phyloP scores from a whole-genome alignment of 768 basidiomycete genomes.

The Tremella fuciformis region DNA sequence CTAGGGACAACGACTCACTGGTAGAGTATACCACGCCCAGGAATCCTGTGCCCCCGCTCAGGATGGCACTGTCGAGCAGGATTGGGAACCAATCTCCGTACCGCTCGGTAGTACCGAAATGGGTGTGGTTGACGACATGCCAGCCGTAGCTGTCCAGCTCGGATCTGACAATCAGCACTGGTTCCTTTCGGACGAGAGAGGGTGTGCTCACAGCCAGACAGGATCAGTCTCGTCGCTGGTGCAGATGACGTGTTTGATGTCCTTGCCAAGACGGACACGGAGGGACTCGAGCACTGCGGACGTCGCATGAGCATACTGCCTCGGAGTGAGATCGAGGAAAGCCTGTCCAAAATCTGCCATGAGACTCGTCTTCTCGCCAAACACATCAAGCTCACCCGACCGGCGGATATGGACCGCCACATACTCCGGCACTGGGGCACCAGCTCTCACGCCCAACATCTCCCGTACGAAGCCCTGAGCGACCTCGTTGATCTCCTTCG shows the following conservation, averaged over 20 bases:
- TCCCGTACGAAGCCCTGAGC: constrained; percentile 17
- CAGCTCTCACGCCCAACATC: constrained; percentile 6
- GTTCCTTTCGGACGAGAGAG: neutral
- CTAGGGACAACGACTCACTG: constrained; percentile 5
- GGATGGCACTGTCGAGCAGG: constrained; percentile 15
- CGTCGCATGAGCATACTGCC: constrained; percentile 22
- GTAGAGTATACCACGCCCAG: constrained; percentile 18
- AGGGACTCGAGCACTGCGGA: constrained; percentile 14
- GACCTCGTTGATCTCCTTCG: constrained; percentile 10
- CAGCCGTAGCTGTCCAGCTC: constrained; percentile 16
- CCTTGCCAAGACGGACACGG: constrained; percentile 8
- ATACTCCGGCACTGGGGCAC: constrained; percentile 6
- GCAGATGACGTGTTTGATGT: constrained; percentile 13
- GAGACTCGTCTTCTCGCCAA: neutral
- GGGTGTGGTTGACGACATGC: constrained; percentile 18
- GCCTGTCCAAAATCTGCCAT: constrained; percentile 17
- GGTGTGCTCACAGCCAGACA: constrained; percentile 16
- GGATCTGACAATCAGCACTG: constrained; percentile 11
- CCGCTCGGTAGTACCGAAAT: constrained; percentile 11
- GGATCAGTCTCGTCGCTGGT: constrained; percentile 21
- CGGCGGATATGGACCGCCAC: constrained; percentile 21
- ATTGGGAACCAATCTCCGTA: constrained; percentile 23
- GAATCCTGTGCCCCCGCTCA: constrained; percentile 15
- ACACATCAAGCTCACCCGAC: constrained; percentile 7
- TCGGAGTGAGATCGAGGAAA: constrained; percentile 12